phyloP scores from a whole-genome alignment of 495 filamentous ascomycete genomes.

The Lichenothelia convexa region DNA sequence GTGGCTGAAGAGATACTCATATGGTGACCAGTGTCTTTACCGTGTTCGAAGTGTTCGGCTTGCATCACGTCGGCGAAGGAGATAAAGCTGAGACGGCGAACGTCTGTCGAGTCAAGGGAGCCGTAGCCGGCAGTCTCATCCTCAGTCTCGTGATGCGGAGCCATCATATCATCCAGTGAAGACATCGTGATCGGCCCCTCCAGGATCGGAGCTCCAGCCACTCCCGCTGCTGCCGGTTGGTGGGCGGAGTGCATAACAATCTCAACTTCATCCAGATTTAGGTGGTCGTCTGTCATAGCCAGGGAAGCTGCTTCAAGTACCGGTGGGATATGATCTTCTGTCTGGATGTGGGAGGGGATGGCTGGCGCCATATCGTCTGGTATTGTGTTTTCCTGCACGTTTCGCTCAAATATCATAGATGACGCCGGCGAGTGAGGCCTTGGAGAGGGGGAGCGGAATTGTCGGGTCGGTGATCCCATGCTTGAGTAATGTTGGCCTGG shows the following conservation, averaged over 20 bases:
- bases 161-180: conserved; percentile 29
- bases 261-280: conserved; percentile 68
- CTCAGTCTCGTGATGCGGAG: conserved; percentile 28
- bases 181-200: conserved; percentile 29
- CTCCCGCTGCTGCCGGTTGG: conserved; percentile 50
- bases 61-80: conserved; percentile 93
- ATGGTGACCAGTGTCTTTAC: conserved; percentile 39
- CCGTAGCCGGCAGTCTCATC: conserved; percentile 51
- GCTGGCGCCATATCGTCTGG: conserved; percentile 49
- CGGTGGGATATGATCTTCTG: conserved; percentile 80
- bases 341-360: conserved; percentile 75
- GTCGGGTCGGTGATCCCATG: conserved; percentile 10
- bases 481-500: no score
- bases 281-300: conserved; percentile 64
- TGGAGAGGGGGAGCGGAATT: conserved; percentile 23
- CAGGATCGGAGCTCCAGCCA: conserved; percentile 28
- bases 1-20: conserved; percentile 32
- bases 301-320: conserved; percentile 76
- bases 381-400: conserved; percentile 58
- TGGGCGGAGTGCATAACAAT: conserved; percentile 71
- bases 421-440: conserved; percentile 24
- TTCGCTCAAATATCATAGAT: conserved; percentile 87
- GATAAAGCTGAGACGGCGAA: conserved; percentile 77
- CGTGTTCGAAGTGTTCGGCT: conserved; percentile 51
- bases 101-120: conserved; percentile 51